phyloP scores from a whole-genome alignment of 129 eudicot species.

The Smallanthus sonchifolius region DNA sequence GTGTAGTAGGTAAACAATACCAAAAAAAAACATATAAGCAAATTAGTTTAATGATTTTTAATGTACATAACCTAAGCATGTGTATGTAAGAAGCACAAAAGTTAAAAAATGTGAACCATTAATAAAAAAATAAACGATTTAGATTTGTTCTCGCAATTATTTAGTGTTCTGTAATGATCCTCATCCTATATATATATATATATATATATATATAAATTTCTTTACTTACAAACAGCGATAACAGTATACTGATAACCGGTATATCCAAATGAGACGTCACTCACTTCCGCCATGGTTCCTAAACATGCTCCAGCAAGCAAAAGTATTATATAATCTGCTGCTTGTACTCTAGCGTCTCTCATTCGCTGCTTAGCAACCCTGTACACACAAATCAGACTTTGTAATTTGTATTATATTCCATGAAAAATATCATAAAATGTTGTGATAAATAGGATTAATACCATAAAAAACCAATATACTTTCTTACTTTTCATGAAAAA shows the following conservation, averaged over 20 bases:
- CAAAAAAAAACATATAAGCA: no score
- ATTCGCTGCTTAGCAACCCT: conserved; percentile 75
- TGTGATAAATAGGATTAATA: neutral
- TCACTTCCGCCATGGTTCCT: conserved; percentile 82
- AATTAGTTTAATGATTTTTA: no score
- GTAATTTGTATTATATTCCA: neutral
- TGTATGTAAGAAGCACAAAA: no score
- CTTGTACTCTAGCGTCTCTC: conserved; percentile 81
- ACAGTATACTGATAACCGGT: conserved; percentile 82
- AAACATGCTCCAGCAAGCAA: conserved; percentile 95
- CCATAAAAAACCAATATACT: no score
- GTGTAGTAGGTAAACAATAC: no score
- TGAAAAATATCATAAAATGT: neutral
- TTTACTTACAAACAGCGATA: conserved; percentile 90
- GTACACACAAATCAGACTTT: neutral
- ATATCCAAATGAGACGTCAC: conserved; percentile 83
- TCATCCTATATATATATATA: no score
- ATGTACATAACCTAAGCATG: no score
- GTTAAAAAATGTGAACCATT: no score
- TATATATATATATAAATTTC: neutral
- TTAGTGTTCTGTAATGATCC: no score
- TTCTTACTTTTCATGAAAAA: no score
- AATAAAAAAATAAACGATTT: no score
- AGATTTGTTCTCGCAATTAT: no score
- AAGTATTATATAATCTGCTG: conserved; percentile 83